phyloP scores from a whole-genome alignment of 371 early-diverging fungal genomes.

The Pancytospora epiphaga region DNA sequence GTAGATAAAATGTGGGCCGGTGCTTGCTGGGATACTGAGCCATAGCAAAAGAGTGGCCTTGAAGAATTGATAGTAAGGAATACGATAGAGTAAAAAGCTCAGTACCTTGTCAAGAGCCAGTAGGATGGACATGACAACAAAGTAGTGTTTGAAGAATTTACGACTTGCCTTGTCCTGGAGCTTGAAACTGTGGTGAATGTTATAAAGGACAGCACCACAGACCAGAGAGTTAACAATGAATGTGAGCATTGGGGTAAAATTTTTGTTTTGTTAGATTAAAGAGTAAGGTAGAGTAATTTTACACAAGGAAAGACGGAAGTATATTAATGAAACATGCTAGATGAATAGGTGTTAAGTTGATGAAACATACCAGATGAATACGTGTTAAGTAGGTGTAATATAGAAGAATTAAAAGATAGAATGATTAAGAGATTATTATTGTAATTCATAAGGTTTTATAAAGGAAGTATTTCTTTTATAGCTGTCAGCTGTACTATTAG shows the following conservation, averaged over 20 bases:
- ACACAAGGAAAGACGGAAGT: no score
- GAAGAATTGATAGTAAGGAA: constrained; percentile 49
- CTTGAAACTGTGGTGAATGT: constrained; percentile 39
- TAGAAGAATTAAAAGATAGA: no score
- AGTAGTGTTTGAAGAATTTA: constrained; percentile 38
- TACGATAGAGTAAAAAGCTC: constrained; percentile 28
- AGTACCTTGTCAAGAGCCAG: constrained; percentile 46
- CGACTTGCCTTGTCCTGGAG: constrained; percentile 20
- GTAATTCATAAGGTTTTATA: no score
- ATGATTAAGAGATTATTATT: no score
- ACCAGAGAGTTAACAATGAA: constrained; percentile 26
- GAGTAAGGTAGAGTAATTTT: neutral
- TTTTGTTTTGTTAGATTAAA: constrained; percentile 9
- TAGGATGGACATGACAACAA: constrained; percentile 37
- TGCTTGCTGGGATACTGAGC: constrained; percentile 39
- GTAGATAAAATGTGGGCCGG: constrained; percentile 46
- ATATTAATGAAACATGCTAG: no score
- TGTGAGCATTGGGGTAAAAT: constrained; percentile 32
- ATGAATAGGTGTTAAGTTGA: no score
- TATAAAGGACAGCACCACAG: constrained; percentile 28
- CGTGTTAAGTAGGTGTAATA: no score
- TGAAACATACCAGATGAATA: no score
- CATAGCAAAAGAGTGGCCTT: constrained; percentile 34
- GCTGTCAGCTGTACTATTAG: no score
- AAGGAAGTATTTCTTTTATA: no score